A percentile compares a stretch with the other conserved stretches of the same genome.
phyloP scores from a whole-genome alignment of 1,284 basidiomycete species.

The Moesziomyces antarcticus region DNA sequence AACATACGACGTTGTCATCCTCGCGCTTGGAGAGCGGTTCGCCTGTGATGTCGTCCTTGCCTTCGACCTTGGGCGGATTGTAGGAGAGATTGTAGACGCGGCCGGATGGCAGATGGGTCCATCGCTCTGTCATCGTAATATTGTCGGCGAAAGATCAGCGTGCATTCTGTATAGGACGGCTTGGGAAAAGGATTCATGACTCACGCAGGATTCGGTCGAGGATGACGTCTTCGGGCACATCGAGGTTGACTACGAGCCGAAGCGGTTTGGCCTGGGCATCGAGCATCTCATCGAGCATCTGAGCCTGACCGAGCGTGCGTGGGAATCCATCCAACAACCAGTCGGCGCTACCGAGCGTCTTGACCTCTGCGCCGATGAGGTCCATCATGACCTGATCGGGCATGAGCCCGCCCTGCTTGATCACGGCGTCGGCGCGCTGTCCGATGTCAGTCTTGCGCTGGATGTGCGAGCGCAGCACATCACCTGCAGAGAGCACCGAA shows the following conservation, averaged over 20 bases:
- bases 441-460: conserved; percentile 53
- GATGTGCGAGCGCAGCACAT: conserved; percentile 63
- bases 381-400: conserved; percentile 65
- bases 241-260: conserved; percentile 87
- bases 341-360: conserved; percentile 69
- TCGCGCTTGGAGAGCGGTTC: conserved; percentile 88
- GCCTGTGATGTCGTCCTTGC: conserved; percentile 90
- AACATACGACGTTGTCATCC: conserved; percentile 80
- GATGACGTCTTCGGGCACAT: conserved; percentile 90
- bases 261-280: conserved; percentile 68
- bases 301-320: conserved; percentile 87
- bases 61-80: conserved; percentile 86
- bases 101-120: conserved; percentile 92
- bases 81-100: conserved; percentile 77
- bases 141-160: neutral
- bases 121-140: conserved; percentile 71
- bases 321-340: conserved; percentile 99
- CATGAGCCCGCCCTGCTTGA: conserved; percentile 62
- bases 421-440: conserved; percentile 49
- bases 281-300: conserved; percentile 76
- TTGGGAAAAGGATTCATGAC: neutral
- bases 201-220: conserved; percentile 81
- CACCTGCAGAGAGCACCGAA: conserved; percentile 56
- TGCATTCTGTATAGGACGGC: neutral
- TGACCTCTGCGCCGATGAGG: conserved; percentile 52